These are phyloP conservation scores for Teratosphaeria destructans DNA, from an alignment of 2,329 filamentous ascomycete genomes.

Conservation along the genomic window DNA sequence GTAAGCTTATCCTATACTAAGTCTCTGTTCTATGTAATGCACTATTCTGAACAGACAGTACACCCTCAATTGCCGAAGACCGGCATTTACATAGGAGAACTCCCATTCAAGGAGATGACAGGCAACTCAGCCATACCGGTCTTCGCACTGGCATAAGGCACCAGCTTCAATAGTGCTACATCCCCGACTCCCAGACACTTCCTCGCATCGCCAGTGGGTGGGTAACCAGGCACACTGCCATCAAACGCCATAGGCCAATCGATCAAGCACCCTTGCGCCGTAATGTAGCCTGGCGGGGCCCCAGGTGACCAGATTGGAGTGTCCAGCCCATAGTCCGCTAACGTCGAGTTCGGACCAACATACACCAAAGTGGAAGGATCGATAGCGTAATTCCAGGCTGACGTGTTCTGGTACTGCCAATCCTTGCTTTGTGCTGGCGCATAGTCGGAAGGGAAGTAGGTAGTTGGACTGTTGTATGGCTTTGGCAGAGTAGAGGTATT, in stretches of 20 bases:
- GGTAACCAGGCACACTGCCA: conserved; percentile 21
- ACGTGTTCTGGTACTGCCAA: conserved; percentile 20
- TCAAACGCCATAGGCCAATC: conserved; percentile 24
- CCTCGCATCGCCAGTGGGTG: conserved; percentile 15
- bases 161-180: conserved; percentile 19
- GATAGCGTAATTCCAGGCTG: conserved; percentile 28
- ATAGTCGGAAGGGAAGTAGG: conserved; percentile 6
- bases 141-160: conserved; percentile 29
- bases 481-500: conserved; percentile 15
- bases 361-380: conserved; percentile 23
- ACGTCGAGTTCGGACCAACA: conserved; percentile 4
- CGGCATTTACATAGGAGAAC: background rate
- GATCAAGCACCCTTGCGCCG: conserved; percentile 24
- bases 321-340: conserved; percentile 6
- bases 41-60: background rate
- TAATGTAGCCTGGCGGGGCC: conserved; percentile 23
- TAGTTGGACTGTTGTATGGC: conserved; percentile 6
- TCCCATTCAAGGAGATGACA: conserved; percentile 8
- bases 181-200: conserved; percentile 18
- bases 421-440: conserved; percentile 19
- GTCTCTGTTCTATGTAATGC: no score
- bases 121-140: conserved; percentile 29
- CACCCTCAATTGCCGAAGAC: background rate
- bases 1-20: background rate
- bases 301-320: conserved; percentile 28